Base-by-base conservation (phyloP, 1,284 basidiomycete species). In the Pseudozyma hubeiensis region DNA sequence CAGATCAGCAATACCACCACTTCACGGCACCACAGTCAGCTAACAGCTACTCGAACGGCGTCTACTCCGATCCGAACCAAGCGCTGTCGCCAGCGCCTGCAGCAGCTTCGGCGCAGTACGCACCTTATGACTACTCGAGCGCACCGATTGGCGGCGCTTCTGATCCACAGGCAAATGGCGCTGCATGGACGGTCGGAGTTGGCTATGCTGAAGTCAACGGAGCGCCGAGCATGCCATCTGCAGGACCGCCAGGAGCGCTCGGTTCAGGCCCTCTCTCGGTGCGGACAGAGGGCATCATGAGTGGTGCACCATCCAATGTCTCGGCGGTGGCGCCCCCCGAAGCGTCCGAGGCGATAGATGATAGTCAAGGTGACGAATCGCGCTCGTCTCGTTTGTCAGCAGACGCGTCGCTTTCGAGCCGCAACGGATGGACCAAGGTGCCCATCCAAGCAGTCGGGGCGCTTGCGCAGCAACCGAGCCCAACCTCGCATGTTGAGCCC, bases 401-500 rank as follows among this genome's bases (percentile, higher is more conserved):
- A 24, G 67, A 70, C 13, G 57, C 58, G 13, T 65, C 63, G 17
- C 29, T 37, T 8, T 71, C 68, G 5, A 62, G 68, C 30, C 60
- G 57, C 24, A 70, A 54, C 17, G 63, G 63, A 35, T 71, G 68
- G 68, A 65, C 43, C 7, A 17, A 24, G 4, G 59, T 66, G 7
- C 68, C 68, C 0, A 65, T 66, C 19, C 51, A 55, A 35, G 59
- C 58, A 7, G 49, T 71, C n/a, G 50, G 55, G 29, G 59, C 60
- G 4, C 51, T 50, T 6, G 35, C 55, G 40, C 65, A 68, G 29
- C 43, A 43, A 46, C 59, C 53, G 17, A 13, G 11, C 33, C 8
- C 34, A 6, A 30, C n/a, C 33, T 34, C 50, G 0, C 19, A 54
- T 8, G 37, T 17, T 7, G 17, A n/a, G 3, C 45, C 44, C 44